Percentiles rank a stretch among this genome's conserved stretches.
These are phyloP conservation scores for Arachis hypogaea DNA, from an alignment of 306 rosid genomes.

Conservation along the genomic window DNA sequence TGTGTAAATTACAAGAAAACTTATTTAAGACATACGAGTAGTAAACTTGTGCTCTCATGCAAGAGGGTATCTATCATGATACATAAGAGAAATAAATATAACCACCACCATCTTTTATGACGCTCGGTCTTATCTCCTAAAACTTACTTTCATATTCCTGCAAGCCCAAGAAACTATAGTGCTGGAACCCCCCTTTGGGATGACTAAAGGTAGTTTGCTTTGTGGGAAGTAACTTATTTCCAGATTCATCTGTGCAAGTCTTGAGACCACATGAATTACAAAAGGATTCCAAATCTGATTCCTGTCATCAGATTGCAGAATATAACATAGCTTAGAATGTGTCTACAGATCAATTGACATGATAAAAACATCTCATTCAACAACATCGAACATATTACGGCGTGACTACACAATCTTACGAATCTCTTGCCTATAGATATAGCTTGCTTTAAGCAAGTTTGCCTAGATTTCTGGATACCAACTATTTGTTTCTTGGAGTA, in stretches of 20 bases:
- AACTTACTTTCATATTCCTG: conserved; percentile 51
- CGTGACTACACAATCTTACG: background rate
- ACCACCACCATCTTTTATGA: too few relatives aligned
- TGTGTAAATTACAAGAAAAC: too few relatives aligned
- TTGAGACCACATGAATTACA: conserved; percentile 75
- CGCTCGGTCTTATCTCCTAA: background rate
- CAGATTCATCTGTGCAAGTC: conserved; percentile 62
- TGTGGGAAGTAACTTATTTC: conserved; percentile 63
- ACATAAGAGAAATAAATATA: too few relatives aligned
- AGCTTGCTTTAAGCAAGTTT: background rate
- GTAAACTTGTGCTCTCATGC: too few relatives aligned
- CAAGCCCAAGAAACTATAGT: conserved; percentile 57
- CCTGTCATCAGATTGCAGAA: conserved; percentile 48
- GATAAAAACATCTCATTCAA: background rate
- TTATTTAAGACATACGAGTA: too few relatives aligned
- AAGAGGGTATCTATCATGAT: too few relatives aligned
- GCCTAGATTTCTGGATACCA: background rate
- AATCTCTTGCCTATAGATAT: background rate
- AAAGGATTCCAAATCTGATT: conserved; percentile 68
- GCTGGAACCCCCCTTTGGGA: conserved; percentile 63
- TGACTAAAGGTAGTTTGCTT: conserved; percentile 71
- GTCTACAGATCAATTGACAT: conserved; percentile 6
- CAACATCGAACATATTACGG: too few relatives aligned
- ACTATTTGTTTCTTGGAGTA: background rate
- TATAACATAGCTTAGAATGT: background rate